These are phyloP conservation scores for Mucor circinelloides DNA, from an alignment of 371 early-diverging fungal genomes.

Conservation along the genomic window DNA sequence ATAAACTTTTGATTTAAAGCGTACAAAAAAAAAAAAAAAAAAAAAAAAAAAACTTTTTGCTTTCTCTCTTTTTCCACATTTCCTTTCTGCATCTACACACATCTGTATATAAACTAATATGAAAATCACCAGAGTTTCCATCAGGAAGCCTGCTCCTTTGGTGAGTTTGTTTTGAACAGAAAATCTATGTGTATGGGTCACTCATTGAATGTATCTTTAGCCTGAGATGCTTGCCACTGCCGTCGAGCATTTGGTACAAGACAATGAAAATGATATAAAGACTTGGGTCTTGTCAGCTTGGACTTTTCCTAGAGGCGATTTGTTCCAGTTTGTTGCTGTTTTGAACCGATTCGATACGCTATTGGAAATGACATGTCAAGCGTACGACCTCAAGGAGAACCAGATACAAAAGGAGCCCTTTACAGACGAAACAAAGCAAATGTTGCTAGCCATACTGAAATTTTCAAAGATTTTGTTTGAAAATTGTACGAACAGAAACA, in stretches of 20 bases:
- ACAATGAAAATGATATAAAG: slow-evolving; percentile 59
- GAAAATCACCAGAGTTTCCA: slow-evolving; percentile 14
- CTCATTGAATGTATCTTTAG: slow-evolving; percentile 25
- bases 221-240: slow-evolving; percentile 48
- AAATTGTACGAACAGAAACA: slow-evolving; percentile 89
- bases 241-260: slow-evolving; percentile 55
- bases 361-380: slow-evolving; percentile 64
- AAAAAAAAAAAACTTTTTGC: too few relatives aligned
- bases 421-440: slow-evolving; percentile 45
- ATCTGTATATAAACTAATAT: slow-evolving; percentile 1
- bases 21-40: too few relatives aligned
- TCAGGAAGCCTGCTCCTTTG: slow-evolving; percentile 11
- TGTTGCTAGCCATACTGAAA: slow-evolving; percentile 70
- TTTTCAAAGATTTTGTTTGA: slow-evolving; percentile 86
- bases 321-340: slow-evolving; percentile 93
- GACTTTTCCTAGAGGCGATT: slow-evolving; percentile 85
- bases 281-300: slow-evolving; percentile 60
- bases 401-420: slow-evolving; percentile 64
- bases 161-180: neutral
- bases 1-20: too few relatives aligned
- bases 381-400: slow-evolving; percentile 54
- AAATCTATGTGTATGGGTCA: neutral
- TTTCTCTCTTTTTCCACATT: neutral
- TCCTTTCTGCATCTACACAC: neutral
- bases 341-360: slow-evolving; percentile 92